These are phyloP conservation scores for Coemansia linderi DNA, from an alignment of 371 early-diverging fungal species.

Conservation along the genomic window DNA sequence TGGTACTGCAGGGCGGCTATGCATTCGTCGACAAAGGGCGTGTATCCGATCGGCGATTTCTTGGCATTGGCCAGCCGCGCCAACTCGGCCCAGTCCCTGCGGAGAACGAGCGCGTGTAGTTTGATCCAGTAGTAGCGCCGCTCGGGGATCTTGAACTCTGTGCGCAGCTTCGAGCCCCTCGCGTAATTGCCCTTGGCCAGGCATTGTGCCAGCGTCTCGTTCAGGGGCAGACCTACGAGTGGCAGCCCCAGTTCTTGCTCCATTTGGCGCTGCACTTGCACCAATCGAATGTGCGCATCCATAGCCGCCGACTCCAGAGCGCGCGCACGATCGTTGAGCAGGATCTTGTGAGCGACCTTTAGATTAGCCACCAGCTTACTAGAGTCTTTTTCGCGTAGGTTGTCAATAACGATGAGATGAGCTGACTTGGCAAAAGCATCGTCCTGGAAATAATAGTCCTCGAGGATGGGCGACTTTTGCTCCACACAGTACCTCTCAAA, in stretches of 20 bases:
- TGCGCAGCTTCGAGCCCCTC: conserved; percentile 74
- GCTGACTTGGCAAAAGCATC: conserved; percentile 81
- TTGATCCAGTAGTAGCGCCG: conserved; percentile 88
- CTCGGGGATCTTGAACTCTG: conserved; percentile 88
- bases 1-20: conserved; percentile 73
- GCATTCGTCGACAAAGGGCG: conserved; percentile 84
- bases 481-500: conserved; percentile 81
- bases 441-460: conserved; percentile 94
- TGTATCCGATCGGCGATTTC: conserved; percentile 83
- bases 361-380: conserved; percentile 61
- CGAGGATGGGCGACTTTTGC: conserved; percentile 75
- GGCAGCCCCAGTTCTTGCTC: conserved; percentile 69
- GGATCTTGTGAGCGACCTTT: conserved; percentile 68
- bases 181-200: conserved; percentile 70
- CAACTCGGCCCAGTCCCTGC: conserved; percentile 84
- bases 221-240: conserved; percentile 75
- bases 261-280: conserved; percentile 72
- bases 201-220: conserved; percentile 83
- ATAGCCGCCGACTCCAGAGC: conserved; percentile 75
- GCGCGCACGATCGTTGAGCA: conserved; percentile 71
- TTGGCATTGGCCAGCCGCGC: conserved; percentile 78
- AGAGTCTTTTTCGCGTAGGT: conserved; percentile 20
- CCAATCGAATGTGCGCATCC: conserved; percentile 74
- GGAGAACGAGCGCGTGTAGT: conserved; percentile 78
- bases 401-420: conserved; percentile 55